phyloP scores from a whole-genome alignment of 352 stramenopile genomes.

The Pythium brachiatum region DNA sequence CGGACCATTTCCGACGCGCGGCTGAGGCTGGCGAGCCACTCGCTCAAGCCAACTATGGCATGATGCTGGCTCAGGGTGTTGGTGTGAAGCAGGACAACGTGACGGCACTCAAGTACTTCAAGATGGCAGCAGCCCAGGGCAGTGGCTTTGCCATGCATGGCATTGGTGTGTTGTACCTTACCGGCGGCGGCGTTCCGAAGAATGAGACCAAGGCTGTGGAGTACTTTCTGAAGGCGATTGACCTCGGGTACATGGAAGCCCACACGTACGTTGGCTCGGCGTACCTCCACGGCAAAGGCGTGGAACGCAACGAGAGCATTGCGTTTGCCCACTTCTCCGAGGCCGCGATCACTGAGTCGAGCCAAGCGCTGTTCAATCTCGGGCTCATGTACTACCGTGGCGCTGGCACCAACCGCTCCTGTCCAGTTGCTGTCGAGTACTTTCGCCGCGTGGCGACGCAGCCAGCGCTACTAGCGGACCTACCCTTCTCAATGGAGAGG shows the following conservation, averaged over 20 bases:
- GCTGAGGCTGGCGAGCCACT: slow-evolving; percentile 60
- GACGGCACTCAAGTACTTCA: slow-evolving; percentile 62
- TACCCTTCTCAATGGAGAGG: slow-evolving; percentile 69
- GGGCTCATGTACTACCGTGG: slow-evolving; percentile 72
- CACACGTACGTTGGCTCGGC: slow-evolving; percentile 67
- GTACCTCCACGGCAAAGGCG: slow-evolving; percentile 62
- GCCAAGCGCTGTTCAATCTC: slow-evolving; percentile 65
- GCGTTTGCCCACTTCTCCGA: slow-evolving; percentile 64
- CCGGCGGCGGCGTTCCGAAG: slow-evolving; percentile 44
- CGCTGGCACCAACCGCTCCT: slow-evolving; percentile 48
- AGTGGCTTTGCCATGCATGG: slow-evolving; percentile 65
- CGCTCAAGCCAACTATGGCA: slow-evolving; percentile 66
- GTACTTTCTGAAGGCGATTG: slow-evolving; percentile 60
- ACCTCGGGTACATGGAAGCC: slow-evolving; percentile 55
- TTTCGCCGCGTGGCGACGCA: slow-evolving; percentile 69
- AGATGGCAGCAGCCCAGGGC: slow-evolving; percentile 46
- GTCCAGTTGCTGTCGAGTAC: slow-evolving; percentile 39
- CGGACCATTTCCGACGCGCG: slow-evolving; percentile 62
- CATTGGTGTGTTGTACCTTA: slow-evolving; percentile 62
- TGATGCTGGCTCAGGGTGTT: slow-evolving; percentile 71
- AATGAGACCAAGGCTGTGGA: slow-evolving; percentile 59
- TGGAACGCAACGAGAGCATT: slow-evolving; percentile 37
- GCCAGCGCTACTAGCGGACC: slow-evolving; percentile 36
- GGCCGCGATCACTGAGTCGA: slow-evolving; percentile 47
- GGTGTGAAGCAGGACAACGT: slow-evolving; percentile 52